Percentiles rank a stretch among this genome's conserved stretches.
Evolutionary conservation across 495 filamentous ascomycete genomes (phyloP).

Genomic region (Rhizodiscina lignyota): DNA sequence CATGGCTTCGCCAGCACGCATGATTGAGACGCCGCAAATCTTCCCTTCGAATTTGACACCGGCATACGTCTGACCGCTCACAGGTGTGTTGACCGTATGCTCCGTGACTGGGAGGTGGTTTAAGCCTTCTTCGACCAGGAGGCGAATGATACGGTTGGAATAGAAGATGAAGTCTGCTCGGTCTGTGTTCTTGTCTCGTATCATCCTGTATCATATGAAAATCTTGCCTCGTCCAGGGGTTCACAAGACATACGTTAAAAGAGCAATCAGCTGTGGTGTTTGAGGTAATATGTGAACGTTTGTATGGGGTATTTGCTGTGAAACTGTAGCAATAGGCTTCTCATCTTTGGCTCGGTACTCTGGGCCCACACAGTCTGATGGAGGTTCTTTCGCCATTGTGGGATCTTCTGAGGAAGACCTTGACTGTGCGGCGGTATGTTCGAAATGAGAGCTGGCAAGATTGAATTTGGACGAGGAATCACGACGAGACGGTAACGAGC

Average conservation of each 20-base stretch:
- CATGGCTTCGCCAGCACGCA: slow-evolving; percentile 97
- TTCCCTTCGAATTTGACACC: slow-evolving; percentile 94
- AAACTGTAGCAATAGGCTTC: slow-evolving; percentile 83
- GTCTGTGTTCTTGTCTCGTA: slow-evolving; percentile 72
- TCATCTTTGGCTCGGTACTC: slow-evolving; percentile 58
- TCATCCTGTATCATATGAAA: slow-evolving; percentile 50
- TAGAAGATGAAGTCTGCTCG: slow-evolving; percentile 98
- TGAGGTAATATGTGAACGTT: slow-evolving; percentile 85
- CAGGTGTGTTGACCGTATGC: slow-evolving; percentile 76
- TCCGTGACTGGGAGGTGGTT: slow-evolving; percentile 89
- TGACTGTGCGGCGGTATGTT: no score
- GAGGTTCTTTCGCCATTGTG: slow-evolving; percentile 22
- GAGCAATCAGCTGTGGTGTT: slow-evolving; percentile 89
- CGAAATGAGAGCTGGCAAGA: no score
- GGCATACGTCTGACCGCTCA: slow-evolving; percentile 72
- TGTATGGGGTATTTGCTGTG: slow-evolving; percentile 59
- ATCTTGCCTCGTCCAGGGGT: not conserved
- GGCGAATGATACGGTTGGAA: slow-evolving; percentile 92
- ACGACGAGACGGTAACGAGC: no score
- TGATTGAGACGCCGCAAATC: slow-evolving; percentile 96
- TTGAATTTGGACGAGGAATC: no score
- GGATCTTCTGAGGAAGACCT: not conserved
- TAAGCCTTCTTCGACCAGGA: slow-evolving; percentile 94
- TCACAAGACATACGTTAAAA: slow-evolving; percentile 65
- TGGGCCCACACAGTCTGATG: slow-evolving; percentile 60